A percentile compares a stretch with the other conserved stretches of the same genome.
These are phyloP conservation scores for Trametes cinnabarina DNA, from an alignment of 768 basidiomycete species.

Conservation along the genomic window DNA sequence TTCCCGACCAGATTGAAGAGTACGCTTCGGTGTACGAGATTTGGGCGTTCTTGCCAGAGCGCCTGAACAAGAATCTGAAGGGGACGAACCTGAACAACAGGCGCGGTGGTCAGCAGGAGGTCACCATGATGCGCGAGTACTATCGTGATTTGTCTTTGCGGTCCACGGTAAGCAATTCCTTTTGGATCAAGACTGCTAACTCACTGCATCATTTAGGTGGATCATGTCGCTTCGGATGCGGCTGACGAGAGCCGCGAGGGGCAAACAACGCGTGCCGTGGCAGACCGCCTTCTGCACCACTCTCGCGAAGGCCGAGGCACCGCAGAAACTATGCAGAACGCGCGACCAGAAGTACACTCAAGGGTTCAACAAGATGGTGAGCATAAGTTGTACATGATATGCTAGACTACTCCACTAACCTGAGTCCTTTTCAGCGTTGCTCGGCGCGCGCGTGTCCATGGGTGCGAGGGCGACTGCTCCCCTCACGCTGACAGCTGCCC, in stretches of 20 bases:
- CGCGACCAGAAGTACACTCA: not conserved
- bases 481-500: not conserved
- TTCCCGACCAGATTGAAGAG: constrained; percentile 24
- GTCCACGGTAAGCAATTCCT: constrained; percentile 11
- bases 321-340: not conserved
- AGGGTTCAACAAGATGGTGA: not conserved
- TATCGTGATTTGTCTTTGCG: constrained; percentile 13
- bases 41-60: constrained; percentile 31
- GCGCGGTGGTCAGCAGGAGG: constrained; percentile 30
- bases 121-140: constrained; percentile 32
- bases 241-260: too few species aligned
- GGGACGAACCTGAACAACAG: constrained; percentile 31
- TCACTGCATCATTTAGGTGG: not conserved
- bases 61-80: constrained; percentile 33
- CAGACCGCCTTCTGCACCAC: not conserved
- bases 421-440: not conserved
- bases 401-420: too few species aligned
- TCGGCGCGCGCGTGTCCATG: not conserved
- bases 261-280: not conserved
- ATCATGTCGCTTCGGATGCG: not conserved
- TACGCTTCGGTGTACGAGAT: constrained; percentile 32
- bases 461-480: not conserved
- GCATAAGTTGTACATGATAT: not conserved
- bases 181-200: not conserved
- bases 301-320: not conserved